Evolutionary conservation across 2,329 filamentous ascomycete genomes (phyloP), one percentile per base, ranked within the genome.

Genomic region (Fusarium sp.): DNA sequence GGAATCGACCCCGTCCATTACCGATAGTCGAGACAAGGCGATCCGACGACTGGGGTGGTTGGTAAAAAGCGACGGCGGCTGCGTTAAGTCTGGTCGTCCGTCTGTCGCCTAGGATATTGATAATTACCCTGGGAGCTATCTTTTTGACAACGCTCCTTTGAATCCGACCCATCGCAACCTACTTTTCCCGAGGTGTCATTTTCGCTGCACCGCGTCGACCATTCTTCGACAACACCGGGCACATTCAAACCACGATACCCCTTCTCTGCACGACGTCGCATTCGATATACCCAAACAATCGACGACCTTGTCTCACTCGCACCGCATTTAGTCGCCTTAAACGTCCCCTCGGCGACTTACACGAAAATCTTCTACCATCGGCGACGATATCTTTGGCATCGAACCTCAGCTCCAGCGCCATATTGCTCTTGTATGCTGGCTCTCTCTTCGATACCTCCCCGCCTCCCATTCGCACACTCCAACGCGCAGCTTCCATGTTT

Each of bases 401-500:
- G 58, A 73, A 62, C 22, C 52, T 67, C 56, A 40, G 29, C 54
- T 67, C 63, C 58, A 63, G 35, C 56, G 58, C 65, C 58, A 56
- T 67, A 52, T 31, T 67, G 57, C 45, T 59, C 64, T 57, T 61
- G 60, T 60, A 56, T 59, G 61, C 62, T 64, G 68, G 68, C 67
- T 66, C 65, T 63, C 52, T 65, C 42, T 66, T 66, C 64, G 66
- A 58, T 72, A 64, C 63, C 40, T 60, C 34, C 52, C 65, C 61
- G 65, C 59, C 64, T 64, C 58, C 54, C 62, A 57, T 69, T 69
- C 63, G 57, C 64, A 59, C 47, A 62, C 64, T 64, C 59, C 60
- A 66, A 64, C 69, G 66, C 74, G 69, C 77, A 84, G 85, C 84
- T 84, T 85, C 86, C 87, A 90, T 90, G 88, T 85, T 84, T 87